Conservation (phyloP, 2,329 filamentous ascomycete genomes). For the Fusarium sarcochroum region DNA sequence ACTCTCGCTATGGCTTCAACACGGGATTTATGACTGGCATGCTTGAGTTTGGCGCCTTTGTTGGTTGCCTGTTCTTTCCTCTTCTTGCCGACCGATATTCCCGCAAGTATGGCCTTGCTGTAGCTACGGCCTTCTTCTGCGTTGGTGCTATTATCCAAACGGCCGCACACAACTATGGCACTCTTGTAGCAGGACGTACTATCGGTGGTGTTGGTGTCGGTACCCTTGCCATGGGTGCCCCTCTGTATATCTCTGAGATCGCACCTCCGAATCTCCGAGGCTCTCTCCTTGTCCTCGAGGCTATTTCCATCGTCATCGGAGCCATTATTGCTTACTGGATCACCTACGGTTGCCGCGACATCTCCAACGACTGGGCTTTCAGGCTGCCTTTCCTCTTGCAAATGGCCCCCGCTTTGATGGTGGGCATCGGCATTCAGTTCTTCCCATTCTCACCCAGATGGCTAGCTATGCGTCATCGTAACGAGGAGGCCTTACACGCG, state of each 20-base stretch:
- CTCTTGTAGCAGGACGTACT: constrained; percentile 41
- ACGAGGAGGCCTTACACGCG: constrained; percentile 55
- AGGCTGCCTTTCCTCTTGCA: constrained; percentile 56
- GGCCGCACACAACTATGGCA: constrained; percentile 26
- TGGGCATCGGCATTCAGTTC: constrained; percentile 58
- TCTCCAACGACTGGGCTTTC: constrained; percentile 59
- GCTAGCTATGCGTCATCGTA: constrained; percentile 56
- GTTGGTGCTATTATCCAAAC: constrained; percentile 44
- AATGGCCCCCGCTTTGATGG: constrained; percentile 56
- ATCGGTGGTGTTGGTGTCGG: constrained; percentile 61
- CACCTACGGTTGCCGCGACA: constrained; percentile 63
- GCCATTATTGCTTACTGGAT: constrained; percentile 66
- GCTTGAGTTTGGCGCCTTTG: constrained; percentile 65
- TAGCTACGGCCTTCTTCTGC: constrained; percentile 43
- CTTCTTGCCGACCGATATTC: constrained; percentile 43
- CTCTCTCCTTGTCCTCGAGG: constrained; percentile 62
- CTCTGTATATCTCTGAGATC: constrained; percentile 63
- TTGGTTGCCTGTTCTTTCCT: constrained; percentile 52
- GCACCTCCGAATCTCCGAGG: constrained; percentile 64
- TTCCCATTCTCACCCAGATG: constrained; percentile 64
- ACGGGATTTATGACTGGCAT: constrained; percentile 57
- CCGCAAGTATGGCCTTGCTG: constrained; percentile 44
- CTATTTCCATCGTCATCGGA: constrained; percentile 58
- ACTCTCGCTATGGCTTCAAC: constrained; percentile 51
- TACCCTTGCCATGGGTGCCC: constrained; percentile 61